Evolutionary conservation across 176 grass and related monocot genomes (phyloP), one percentile per base, ranked within the genome.

Genomic region (Ensete glaucum): DNA sequence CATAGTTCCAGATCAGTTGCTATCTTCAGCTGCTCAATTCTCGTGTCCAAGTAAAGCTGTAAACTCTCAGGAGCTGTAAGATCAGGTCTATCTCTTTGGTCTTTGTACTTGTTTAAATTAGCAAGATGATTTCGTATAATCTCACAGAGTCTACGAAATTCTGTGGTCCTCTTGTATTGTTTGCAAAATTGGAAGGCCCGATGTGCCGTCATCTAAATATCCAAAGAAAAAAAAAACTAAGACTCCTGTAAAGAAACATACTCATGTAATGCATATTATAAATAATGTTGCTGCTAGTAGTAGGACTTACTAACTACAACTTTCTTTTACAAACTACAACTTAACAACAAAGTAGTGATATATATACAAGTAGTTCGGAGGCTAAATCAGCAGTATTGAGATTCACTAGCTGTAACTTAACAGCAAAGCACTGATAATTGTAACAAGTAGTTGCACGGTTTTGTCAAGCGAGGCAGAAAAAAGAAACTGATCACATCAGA

Each of bases 111-210:
- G 72, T 94, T 94, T 59, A 99, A 81, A 85, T 99, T 99, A 64
- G 80, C 80, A 51, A 99, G 81, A 89, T 99, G 91, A 70, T 99
- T 99, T 53, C 88, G 86, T 64, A 99, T 99, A 9, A 95, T 99
- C 79, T 99, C 96, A 22, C 96, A 99, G 8, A 99, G 76, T 67
- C 96, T 99, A 62, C 96, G 87, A 77, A 99, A 95, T 81, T 99
- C 96, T 12, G 88, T 95, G 67, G 82, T 89, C 52, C 96, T 89
- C 74, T 99, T 99, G 67, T 99, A 99, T 63, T 90, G 88, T 82
- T 99, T 99, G 72, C 96, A 99, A 62, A 99, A 99, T 22, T 99
- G 96, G 29, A 99, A 99, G 12, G 91, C 96, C 73, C 85, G 88
- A 77, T 99, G 86, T 51, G 96, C 96, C 26, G 91, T 86, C 96